Evolutionary conservation across 441 rosid species (phyloP), one percentile per base, ranked within the genome.

Genomic region (Croton setiger): DNA sequence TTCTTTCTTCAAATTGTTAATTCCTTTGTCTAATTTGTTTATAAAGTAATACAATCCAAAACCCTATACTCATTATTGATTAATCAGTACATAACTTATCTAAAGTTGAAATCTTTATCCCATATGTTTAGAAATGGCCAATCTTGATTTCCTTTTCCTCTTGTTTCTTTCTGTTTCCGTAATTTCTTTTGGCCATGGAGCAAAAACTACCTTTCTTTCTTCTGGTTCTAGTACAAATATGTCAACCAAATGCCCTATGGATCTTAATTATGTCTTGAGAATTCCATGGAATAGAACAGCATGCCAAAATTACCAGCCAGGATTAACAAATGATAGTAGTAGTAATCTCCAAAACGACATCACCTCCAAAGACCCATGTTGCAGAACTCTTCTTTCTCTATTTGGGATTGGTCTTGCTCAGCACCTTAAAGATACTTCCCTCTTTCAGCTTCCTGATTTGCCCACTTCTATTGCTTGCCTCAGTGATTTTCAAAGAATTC

Each of bases 231-330:
- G 67, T 53, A n/a, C n/a, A n/a, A 37, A 43, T 48, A 10, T 60
- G 45, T 52, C 85, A 13, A 11, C 80, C 63, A 35, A 76, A 18
- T 92, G 98, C 57, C 97, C 98, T 17, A 49, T 90, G 73, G 87
- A 87, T 74, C 85, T 90, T 69, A 80, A 57, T 64, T 90, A 88
- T 61, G 87, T 87, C n/a, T 57, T 72, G 0, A 81, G 70, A 69
- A 75, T 91, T 80, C 94, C 87, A 51, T 91, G 96, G 97, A 87
- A 93, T 86, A 76, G 79, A 5, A 79, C 87, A 0, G 64, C 57
- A 21, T 93, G 97, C 68, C 72, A 17, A 7, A 77, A 62, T 62
- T 78, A 70, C 75, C 59, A 64, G 37, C 68, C 76, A n/a, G n/a
- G n/a, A 6, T 41, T 66, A 0, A 33, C 49, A 49, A 61, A 55